Percentiles rank a stretch among this genome's conserved stretches.
These are phyloP conservation scores for Cytospora piceae DNA, from an alignment of 2,329 filamentous ascomycete genomes.

Conservation along the genomic window DNA sequence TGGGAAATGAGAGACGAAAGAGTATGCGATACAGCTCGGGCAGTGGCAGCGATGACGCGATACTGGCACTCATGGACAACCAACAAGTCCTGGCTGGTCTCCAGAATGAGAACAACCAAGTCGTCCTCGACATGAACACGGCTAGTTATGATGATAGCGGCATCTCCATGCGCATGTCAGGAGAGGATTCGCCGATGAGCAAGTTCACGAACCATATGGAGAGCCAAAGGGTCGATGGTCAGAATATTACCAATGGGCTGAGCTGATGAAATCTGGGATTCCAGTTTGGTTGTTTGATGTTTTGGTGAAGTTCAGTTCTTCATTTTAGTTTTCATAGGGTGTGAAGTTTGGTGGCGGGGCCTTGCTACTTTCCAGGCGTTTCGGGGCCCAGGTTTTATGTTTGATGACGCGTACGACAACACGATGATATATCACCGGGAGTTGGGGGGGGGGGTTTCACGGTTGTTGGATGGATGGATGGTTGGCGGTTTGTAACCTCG, in stretches of 20 bases:
- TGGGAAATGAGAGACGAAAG: conserved; percentile 19
- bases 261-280: conserved; percentile 11
- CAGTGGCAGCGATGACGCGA: conserved; percentile 51
- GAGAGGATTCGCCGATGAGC: conserved; percentile 65
- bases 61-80: conserved; percentile 49
- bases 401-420: conserved; percentile 25
- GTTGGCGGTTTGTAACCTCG: conserved; percentile 13
- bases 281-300: conserved; percentile 3
- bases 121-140: conserved; percentile 49
- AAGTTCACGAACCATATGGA: conserved; percentile 53
- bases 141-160: conserved; percentile 70
- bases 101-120: conserved; percentile 48
- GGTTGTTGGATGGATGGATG: conserved; percentile 8
- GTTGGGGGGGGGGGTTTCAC: background rate
- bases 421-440: conserved; percentile 22
- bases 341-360: conserved; percentile 8
- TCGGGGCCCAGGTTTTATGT: conserved; percentile 16
- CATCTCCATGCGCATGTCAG: conserved; percentile 71
- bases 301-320: conserved; percentile 1
- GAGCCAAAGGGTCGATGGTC: conserved; percentile 20
- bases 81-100: conserved; percentile 53
- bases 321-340: conserved; percentile 10
- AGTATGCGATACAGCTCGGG: conserved; percentile 44
- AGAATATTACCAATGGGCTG: conserved; percentile 19
- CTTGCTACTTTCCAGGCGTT: conserved; percentile 17